Conservation (phyloP, 768 basidiomycete species). For the Mycena polygramma region DNA sequence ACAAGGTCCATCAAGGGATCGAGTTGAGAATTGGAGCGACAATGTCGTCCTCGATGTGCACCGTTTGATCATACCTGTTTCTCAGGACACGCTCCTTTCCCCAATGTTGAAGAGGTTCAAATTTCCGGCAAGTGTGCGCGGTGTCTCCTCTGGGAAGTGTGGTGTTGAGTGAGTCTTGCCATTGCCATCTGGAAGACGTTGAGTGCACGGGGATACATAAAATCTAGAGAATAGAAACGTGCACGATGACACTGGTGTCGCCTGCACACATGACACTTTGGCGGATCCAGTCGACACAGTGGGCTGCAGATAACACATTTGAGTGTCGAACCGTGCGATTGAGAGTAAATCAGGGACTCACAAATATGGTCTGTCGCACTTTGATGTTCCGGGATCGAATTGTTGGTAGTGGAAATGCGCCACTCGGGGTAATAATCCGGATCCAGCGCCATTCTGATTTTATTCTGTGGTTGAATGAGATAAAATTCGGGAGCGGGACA, state of each 20-base stretch:
- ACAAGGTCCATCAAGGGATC: too few species aligned
- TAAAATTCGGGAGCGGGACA: neutral
- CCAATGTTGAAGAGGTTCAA: constrained; percentile 46
- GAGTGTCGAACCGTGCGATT: neutral
- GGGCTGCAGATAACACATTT: neutral
- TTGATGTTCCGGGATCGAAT: constrained; percentile 19
- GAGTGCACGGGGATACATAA: too few species aligned
- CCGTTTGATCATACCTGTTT: constrained; percentile 9
- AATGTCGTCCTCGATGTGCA: constrained; percentile 33
- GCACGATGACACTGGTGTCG: constrained; percentile 34
- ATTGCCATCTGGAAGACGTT: constrained; percentile 42
- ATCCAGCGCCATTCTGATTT: constrained; percentile 37
- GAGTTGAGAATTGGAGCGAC: constrained; percentile 24
- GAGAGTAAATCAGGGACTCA: neutral
- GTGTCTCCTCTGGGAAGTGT: constrained; percentile 39
- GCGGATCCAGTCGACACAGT: constrained; percentile 29
- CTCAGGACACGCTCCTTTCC: constrained; percentile 35
- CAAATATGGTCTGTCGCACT: constrained; percentile 28
- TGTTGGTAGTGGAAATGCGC: constrained; percentile 29
- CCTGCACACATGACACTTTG: constrained; percentile 30
- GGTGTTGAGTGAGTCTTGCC: constrained; percentile 39
- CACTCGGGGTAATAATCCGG: constrained; percentile 34
- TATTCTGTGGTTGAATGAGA: constrained; percentile 16
- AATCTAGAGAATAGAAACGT: neutral
- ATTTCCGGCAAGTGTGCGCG: constrained; percentile 46